Evolutionary conservation across 208 protist genomes (phyloP), one percentile per base, ranked within the genome.

Genomic region (Crithidia sp.): DNA sequence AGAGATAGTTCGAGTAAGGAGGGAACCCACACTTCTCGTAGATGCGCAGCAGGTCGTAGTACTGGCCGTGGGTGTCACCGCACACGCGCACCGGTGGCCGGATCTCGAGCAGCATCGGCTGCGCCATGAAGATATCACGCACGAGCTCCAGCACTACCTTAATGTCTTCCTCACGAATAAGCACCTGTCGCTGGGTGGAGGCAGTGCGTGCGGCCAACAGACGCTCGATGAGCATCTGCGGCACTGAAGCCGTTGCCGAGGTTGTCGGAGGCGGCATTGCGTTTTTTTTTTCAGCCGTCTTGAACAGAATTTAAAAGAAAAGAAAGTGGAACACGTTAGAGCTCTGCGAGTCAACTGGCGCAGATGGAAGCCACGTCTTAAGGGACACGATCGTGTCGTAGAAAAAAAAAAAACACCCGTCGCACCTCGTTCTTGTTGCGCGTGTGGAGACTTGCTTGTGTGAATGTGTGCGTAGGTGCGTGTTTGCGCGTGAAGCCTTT

Each of bases 21-120:
- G 99, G 99, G 64, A 99, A 99, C 40, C 98, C 98, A 65, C 98
- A 98, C 81, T 99, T 99, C 76, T 99, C 98, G 74, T 99, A 99
- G 13, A 99, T 86, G 9, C 99, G 88, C 16, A 99, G 81, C 49
- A 99, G 88, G 82, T 99, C 99, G 75, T 98, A 99, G 77, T 98
- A 99, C 86, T 99, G 99, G 6, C 99, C 99, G 69, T 99, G 99
- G 7, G 99, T 98, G 86, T 99, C 99, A 19, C 99, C 94, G 76
- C 89, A 95, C 45, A 97, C 87, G 40, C 90, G 88, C 44, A 97
- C 93, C 2, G 94, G 94, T 10, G 92, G 84, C 40, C 82, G 85
- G 40, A 97, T 92, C 70, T 97, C 92, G 71, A 98, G 64, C 7
- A 98, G 86, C 80, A 92, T 92, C 16, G 92, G 91, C 81, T 98